Conservation (phyloP, 2,329 filamentous ascomycete genomes). For the Apiospora saccharicola region DNA sequence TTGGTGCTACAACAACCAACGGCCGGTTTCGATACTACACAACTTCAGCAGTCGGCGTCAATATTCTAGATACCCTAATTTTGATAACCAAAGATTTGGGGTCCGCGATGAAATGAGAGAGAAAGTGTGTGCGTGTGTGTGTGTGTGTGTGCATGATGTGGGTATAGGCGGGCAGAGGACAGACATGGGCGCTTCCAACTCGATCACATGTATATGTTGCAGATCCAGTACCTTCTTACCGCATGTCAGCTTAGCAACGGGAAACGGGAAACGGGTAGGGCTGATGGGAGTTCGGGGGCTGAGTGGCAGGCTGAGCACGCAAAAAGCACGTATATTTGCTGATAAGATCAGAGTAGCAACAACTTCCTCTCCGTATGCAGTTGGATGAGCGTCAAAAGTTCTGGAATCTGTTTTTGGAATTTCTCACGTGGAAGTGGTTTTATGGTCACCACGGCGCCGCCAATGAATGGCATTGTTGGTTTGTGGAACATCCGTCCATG, state of each 20-base stretch:
- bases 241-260: not conserved
- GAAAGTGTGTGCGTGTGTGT: not conserved
- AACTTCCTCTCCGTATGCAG: not conserved
- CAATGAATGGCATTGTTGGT: constrained; percentile 15
- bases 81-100: not conserved
- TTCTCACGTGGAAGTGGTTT: not conserved
- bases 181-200: not conserved
- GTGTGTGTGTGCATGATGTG: not conserved
- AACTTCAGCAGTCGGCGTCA: not conserved
- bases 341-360: not conserved
- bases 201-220: not conserved
- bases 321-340: not conserved
- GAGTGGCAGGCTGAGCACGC: not conserved
- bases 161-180: not conserved
- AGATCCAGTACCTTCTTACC: not conserved
- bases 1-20: not conserved
- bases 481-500: not conserved
- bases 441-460: not conserved
- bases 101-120: not conserved
- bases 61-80: not conserved
- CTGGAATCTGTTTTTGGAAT: not conserved
- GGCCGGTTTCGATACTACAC: not conserved
- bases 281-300: constrained; percentile 7
- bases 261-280: not conserved
- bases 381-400: not conserved